Conservation (phyloP, 345 rosid species). For the Eucalyptus erythrocorys region DNA sequence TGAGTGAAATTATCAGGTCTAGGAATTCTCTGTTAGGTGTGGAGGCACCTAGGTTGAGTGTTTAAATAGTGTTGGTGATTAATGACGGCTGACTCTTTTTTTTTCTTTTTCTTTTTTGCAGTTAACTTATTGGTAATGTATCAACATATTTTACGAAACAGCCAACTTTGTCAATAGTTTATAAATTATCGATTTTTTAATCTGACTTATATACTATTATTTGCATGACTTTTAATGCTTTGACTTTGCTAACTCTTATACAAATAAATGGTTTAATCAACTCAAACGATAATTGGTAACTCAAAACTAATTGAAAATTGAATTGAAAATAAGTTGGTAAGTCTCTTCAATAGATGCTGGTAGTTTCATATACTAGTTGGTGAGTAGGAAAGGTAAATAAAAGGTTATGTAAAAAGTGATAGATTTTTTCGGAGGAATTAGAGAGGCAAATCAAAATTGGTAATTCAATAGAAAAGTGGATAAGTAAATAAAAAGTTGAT, state of each 20-base stretch:
- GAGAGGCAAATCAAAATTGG: neutral
- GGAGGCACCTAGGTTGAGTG: neutral
- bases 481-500: neutral
- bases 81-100: neutral
- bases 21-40: neutral
- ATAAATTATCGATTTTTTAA: neutral
- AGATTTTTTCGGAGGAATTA: neutral
- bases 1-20: neutral
- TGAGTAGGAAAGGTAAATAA: neutral
- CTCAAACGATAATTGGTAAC: neutral
- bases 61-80: neutral
- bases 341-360: neutral
- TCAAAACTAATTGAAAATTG: neutral
- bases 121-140: neutral
- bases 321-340: neutral
- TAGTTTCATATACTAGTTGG: neutral
- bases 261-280: neutral
- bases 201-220: neutral
- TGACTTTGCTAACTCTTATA: neutral
- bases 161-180: neutral
- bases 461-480: neutral
- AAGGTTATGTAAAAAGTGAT: neutral
- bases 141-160: neutral
- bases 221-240: neutral
- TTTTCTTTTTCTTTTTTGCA: neutral